Evolutionary conservation across 2,329 filamentous ascomycete genomes (phyloP).

Genomic region (Aspergillus udagawae): DNA sequence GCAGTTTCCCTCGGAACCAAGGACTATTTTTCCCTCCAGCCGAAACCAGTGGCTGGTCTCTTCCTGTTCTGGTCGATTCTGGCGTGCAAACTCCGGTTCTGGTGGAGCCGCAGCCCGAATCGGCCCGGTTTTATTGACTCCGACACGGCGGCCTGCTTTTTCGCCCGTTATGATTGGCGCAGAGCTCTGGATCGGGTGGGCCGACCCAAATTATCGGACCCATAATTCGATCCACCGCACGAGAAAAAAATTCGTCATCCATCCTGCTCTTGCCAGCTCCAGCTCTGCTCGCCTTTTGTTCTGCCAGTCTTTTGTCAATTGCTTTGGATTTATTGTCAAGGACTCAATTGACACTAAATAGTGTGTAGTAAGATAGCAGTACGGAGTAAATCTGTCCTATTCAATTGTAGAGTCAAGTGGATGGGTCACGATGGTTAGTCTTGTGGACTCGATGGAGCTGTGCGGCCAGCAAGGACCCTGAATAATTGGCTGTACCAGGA

Average conservation of each 20-base stretch:
- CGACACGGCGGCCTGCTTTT: constrained; percentile 14
- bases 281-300: not conserved
- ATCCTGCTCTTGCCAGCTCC: not conserved
- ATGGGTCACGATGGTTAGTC: constrained; percentile 2
- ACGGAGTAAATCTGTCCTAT: too few species aligned
- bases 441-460: constrained; percentile 7
- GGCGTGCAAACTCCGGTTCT: constrained; percentile 9
- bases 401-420: constrained; percentile 8
- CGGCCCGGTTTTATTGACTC: constrained; percentile 21
- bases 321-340: not conserved
- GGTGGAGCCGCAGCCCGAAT: constrained; percentile 25
- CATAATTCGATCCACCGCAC: constrained; percentile 5
- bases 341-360: not conserved
- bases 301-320: not conserved
- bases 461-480: constrained; percentile 4
- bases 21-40: constrained; percentile 10
- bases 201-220: constrained; percentile 17
- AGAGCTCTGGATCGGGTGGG: constrained; percentile 1
- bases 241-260: not conserved
- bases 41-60: constrained; percentile 5
- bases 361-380: not conserved
- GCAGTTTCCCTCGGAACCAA: constrained; percentile 6
- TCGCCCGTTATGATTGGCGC: constrained; percentile 7
- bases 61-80: constrained; percentile 1
- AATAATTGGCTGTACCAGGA: constrained; percentile 17